phyloP scores from a whole-genome alignment of 1,284 basidiomycete genomes.

The Gastroboletus turbinatus region DNA sequence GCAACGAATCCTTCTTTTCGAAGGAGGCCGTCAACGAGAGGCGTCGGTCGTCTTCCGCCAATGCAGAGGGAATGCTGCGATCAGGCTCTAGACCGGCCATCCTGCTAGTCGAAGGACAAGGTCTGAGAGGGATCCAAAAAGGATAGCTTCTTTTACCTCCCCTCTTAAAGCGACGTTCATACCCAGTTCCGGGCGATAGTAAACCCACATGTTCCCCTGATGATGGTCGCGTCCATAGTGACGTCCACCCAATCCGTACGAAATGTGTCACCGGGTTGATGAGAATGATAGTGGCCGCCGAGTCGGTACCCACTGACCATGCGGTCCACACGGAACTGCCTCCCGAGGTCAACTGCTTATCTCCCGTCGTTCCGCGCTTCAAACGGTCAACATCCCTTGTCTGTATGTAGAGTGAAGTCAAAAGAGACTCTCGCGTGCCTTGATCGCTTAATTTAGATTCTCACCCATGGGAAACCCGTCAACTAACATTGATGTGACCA shows the following conservation, averaged over 20 bases:
- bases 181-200: background rate
- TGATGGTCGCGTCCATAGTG: background rate
- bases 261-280: background rate
- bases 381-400: no score
- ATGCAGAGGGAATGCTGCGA: background rate
- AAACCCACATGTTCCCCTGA: background rate
- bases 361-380: background rate
- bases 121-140: background rate
- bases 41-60: constrained; percentile 3
- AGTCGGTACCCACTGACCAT: background rate
- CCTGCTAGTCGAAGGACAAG: background rate
- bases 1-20: constrained; percentile 15
- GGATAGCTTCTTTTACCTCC: background rate
- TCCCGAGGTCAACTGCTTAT: background rate
- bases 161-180: constrained; percentile 8
- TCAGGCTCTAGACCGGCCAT: constrained; percentile 15
- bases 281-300: background rate
- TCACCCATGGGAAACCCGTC: background rate
- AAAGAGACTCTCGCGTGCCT: background rate
- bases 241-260: background rate
- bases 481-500: background rate
- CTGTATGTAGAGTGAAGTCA: no score
- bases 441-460: background rate
- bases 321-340: background rate
- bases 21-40: constrained; percentile 6